Evolutionary conservation across 208 protist genomes (phyloP).

Genomic region (Herpetomonas samuelpessoai): DNA sequence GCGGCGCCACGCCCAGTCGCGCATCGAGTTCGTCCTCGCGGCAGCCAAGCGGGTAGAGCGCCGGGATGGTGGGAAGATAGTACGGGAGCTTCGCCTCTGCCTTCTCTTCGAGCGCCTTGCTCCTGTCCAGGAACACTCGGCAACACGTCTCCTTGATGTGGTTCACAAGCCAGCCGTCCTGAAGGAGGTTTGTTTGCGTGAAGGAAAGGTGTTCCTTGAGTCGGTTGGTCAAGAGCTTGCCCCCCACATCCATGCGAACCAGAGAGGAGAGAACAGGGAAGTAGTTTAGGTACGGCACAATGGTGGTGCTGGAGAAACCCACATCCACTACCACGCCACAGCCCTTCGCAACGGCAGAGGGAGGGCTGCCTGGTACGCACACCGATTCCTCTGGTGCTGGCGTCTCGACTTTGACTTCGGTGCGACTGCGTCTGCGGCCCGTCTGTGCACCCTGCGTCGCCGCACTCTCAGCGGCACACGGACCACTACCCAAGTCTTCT

Average conservation of each 20-base stretch:
- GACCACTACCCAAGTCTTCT: background rate
- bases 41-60: constrained; percentile 66
- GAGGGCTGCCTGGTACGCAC: background rate
- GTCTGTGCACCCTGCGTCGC: background rate
- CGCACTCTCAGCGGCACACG: no score
- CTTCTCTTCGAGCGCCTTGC: background rate
- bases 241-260: constrained; percentile 65
- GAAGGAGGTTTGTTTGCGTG: constrained; percentile 71
- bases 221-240: constrained; percentile 78
- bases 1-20: background rate
- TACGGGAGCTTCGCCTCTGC: constrained; percentile 29
- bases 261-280: constrained; percentile 55
- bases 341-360: background rate
- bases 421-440: background rate
- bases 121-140: constrained; percentile 25
- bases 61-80: constrained; percentile 68
- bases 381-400: no score
- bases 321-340: constrained; percentile 67
- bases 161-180: constrained; percentile 84
- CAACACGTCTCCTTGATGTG: constrained; percentile 77
- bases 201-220: constrained; percentile 79
- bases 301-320: constrained; percentile 71
- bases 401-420: no score
- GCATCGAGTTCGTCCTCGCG: constrained; percentile 34
- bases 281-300: constrained; percentile 75